These are phyloP conservation scores for Harringtonia lauricola DNA, from an alignment of 2,329 filamentous ascomycete species.

Conservation along the genomic window DNA sequence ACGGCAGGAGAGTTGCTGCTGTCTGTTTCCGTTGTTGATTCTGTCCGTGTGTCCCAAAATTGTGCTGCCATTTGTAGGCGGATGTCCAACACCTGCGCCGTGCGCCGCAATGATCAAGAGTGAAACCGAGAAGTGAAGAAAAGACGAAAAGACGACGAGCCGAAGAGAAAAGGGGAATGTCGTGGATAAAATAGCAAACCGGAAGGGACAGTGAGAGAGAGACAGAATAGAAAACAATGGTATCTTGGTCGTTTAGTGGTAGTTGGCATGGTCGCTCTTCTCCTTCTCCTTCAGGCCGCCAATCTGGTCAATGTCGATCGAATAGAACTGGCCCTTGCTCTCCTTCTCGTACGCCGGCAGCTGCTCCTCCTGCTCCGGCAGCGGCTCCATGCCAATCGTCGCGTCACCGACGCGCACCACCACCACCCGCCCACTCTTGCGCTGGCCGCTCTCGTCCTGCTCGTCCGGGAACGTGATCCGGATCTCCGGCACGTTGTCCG, in stretches of 20 bases:
- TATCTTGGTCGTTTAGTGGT: conserved; percentile 13
- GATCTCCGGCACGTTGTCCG: conserved; percentile 85
- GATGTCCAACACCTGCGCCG: no score
- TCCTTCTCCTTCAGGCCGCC: conserved; percentile 92
- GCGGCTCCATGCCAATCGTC: conserved; percentile 76
- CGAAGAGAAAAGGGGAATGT: no score
- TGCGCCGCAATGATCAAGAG: not conserved
- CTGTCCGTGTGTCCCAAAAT: no score
- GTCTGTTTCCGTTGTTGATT: no score
- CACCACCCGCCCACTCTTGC: conserved; percentile 77
- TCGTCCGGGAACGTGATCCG: conserved; percentile 97
- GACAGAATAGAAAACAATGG: no score
- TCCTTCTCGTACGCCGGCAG: conserved; percentile 85
- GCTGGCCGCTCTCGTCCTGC: conserved; percentile 73
- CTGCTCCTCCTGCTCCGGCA: conserved; percentile 66
- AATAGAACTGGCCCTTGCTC: conserved; percentile 71
- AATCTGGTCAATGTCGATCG: conserved; percentile 87
- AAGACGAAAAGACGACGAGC: no score
- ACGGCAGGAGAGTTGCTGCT: no score
- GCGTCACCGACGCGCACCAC: conserved; percentile 86
- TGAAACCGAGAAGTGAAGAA: not conserved
- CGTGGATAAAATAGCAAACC: no score
- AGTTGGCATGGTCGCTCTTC: conserved; percentile 47
- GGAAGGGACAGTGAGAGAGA: no score
- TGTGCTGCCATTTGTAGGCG: no score